Evolutionary conservation across 139 green algal genomes (phyloP), one percentile per base, ranked within the genome.

Genomic region (Coelastrella sp.): DNA sequence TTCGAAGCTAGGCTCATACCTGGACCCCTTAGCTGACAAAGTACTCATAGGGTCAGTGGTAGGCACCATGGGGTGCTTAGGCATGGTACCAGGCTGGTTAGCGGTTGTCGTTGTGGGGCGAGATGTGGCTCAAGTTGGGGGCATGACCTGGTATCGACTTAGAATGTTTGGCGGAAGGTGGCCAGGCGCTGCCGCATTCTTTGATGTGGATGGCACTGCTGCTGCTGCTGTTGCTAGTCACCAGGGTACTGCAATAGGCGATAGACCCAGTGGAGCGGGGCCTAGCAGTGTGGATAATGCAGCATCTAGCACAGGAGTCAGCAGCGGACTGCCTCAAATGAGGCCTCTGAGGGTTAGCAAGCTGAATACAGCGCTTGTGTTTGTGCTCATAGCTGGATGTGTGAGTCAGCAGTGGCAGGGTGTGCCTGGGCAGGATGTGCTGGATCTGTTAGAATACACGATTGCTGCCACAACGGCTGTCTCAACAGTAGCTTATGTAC

Each of bases 11-110:
- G 97, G 97, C 14, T 97, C 94, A 14, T 99, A 98, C 89, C 91
- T 99, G 10, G 97, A 99, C 87, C 97, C 97, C 0, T 68, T 98
- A 60, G 97, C 95, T 4, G 97, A 99, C 91, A 99, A 99, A 87
- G 93, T 94, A 14, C 77, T 96, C 4, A 93, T 96, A 0, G 87
- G 83, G 10, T 95, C 88, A 71, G 91, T 95, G 0, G 94, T 94
- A 0, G 93, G 47, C 0, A 93, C 94, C 1, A 93, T 98, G 86
- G 93, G 93, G 3, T 92, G 83, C 17, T 83, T 97, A 84, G 95
- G 95, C 22, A 61, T 90, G 19, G 73, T 98, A 65, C 94, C 96
- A 0, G 13, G 56, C 0, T 94, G 93, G 73, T 64, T 99, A 68
- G 94, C 94, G 13, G 90, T n/a, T 0, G 5, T 98, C 20, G 93